phyloP scores from a whole-genome alignment of 73 alveolate species.

The Tetrahymena borealis region DNA sequence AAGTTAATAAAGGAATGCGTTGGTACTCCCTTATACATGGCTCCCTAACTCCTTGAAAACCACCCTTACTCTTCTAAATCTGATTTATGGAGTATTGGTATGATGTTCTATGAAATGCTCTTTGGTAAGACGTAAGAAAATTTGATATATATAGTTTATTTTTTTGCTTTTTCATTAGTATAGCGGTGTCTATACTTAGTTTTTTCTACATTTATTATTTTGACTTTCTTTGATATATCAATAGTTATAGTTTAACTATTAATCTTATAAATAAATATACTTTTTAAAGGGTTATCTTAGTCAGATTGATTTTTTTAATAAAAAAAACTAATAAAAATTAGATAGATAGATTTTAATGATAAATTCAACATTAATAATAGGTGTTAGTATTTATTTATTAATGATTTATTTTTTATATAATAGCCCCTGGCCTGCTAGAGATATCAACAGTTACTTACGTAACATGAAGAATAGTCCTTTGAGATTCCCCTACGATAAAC shows the following conservation, averaged over 20 bases:
- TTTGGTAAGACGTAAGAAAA: slow-evolving; percentile 8
- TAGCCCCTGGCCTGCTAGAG: slow-evolving; percentile 32
- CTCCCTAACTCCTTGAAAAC: slow-evolving; percentile 35
- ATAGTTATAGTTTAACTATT: too few species aligned
- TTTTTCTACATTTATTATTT: too few species aligned
- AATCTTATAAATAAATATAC: too few species aligned
- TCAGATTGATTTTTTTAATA: too few species aligned
- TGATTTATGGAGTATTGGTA: slow-evolving; percentile 34
- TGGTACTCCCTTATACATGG: slow-evolving; percentile 40
- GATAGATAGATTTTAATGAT: too few species aligned
- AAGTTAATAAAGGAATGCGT: slow-evolving; percentile 6
- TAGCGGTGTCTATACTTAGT: too few species aligned
- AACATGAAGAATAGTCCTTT: slow-evolving; percentile 21
- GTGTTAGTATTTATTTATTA: not conserved
- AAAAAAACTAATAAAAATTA: too few species aligned
- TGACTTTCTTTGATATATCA: too few species aligned
- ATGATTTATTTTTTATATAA: not conserved
- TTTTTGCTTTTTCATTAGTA: too few species aligned
- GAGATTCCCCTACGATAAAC: slow-evolving; percentile 30
- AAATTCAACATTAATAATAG: too few species aligned
- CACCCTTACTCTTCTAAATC: slow-evolving; percentile 19
- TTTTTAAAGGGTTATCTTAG: too few species aligned
- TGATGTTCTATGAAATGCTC: slow-evolving; percentile 33
- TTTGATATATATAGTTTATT: not conserved
- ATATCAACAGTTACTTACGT: slow-evolving; percentile 4